Evolutionary conservation across 2,329 filamentous ascomycete species (phyloP), one percentile per base, ranked within the genome.

Genomic region (Thermoascus crustaceus): DNA sequence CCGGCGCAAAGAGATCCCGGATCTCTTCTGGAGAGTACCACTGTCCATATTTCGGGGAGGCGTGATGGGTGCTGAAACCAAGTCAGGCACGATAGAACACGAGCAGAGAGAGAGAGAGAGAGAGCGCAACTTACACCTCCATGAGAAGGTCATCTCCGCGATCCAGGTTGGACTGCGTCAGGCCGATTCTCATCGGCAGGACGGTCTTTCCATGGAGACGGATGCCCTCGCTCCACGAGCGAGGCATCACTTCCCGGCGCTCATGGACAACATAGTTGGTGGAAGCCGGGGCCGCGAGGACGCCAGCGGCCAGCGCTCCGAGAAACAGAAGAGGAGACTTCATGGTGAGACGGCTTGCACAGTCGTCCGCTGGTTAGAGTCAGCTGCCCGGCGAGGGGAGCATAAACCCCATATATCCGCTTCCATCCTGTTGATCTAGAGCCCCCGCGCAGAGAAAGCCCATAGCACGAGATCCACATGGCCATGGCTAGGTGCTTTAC

Each of bases 1-100:
- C 48, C 4, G 61, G 60, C 1, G 59, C 55, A 37, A 63, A 63
- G 10, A 61, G 37, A 11, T 60, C 51, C 34, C 54, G 46, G 17
- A 63, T 45, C 34, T 63, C 52, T 6, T 57, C 42, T 7, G 44
- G 32, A 11, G 49, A 49, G 40, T 56, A 48, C 26, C 60, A 52
- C 14, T 56, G 50, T 14, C 58, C 57, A 40, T 63, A 63, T 21
- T 49, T 54, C 13, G 48, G 38, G 2, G 63, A 66, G 3, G 41
- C 40, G 4, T 59, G 63, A 38, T 64, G 44, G 0, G 63, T 58
- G 19, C 56, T 60, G 21, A 19, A 34, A n/a, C 11, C n/a, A n/a
- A 6, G 13, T 38, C 10, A 31, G 21, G 9, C 25, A 10, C 18
- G n/a, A n/a, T n/a, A n/a, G n/a, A n/a, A n/a, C 13, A 37, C 29